These are phyloP conservation scores for Talaromyces sp. DNA, from an alignment of 2,329 filamentous ascomycete species.

Conservation along the genomic window DNA sequence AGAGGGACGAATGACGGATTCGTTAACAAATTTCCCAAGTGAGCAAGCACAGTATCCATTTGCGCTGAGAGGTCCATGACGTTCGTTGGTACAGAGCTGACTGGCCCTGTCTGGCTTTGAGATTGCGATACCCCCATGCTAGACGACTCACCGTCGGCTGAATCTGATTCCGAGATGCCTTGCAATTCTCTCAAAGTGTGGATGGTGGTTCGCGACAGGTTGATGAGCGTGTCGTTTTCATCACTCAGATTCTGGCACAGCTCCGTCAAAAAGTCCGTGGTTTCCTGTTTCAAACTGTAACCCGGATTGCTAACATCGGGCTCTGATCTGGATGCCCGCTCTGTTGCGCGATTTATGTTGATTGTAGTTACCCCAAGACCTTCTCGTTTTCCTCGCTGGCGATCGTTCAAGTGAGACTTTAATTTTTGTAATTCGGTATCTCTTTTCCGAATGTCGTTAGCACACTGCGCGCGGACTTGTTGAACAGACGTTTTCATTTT, in stretches of 20 bases:
- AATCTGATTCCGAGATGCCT: slow-evolving; percentile 35
- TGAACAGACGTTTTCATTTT: slow-evolving; percentile 72
- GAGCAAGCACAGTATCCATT: slow-evolving; percentile 70
- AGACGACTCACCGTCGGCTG: slow-evolving; percentile 18
- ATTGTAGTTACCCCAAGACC: slow-evolving; percentile 46
- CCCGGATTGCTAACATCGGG: slow-evolving; percentile 48
- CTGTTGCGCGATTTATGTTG: slow-evolving; percentile 37
- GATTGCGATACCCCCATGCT: slow-evolving; percentile 18
- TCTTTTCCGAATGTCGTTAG: slow-evolving; percentile 83
- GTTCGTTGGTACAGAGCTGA: slow-evolving; percentile 48
- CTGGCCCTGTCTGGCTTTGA: slow-evolving; percentile 18
- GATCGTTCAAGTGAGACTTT: slow-evolving; percentile 76
- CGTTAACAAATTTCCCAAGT: slow-evolving; percentile 76
- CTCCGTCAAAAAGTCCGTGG: slow-evolving; percentile 82
- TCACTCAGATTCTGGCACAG: slow-evolving; percentile 78
- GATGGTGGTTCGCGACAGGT: slow-evolving; percentile 65
- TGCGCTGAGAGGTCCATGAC: slow-evolving; percentile 66
- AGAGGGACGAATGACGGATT: slow-evolving; percentile 95
- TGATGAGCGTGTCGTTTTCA: slow-evolving; percentile 80
- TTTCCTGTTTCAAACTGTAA: slow-evolving; percentile 75
- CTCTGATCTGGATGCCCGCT: slow-evolving; percentile 26
- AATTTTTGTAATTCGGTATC: slow-evolving; percentile 83
- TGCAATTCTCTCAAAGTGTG: slow-evolving; percentile 59
- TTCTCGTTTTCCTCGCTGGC: slow-evolving; percentile 54
- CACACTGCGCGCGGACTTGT: slow-evolving; percentile 79